Percentiles rank a stretch among this genome's conserved stretches.
These are phyloP conservation scores for Fistulinella prunicolor DNA, from an alignment of 768 basidiomycete species.

Conservation along the genomic window DNA sequence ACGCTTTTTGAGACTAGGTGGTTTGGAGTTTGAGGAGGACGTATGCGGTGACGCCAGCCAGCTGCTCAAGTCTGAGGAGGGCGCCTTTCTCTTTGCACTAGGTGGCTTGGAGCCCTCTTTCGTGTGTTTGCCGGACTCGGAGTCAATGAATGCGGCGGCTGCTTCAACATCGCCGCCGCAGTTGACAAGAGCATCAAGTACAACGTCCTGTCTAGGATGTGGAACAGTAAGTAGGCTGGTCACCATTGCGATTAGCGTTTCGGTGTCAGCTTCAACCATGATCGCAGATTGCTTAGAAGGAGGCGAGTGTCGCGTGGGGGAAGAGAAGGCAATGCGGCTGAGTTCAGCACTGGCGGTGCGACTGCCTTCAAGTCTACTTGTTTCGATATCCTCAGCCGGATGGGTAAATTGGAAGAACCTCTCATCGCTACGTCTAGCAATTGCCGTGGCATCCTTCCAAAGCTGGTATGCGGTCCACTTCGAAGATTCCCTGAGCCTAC, in stretches of 20 bases:
- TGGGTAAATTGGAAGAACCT: constrained; percentile 7
- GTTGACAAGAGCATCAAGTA: constrained; percentile 59
- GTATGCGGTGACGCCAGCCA: constrained; percentile 46
- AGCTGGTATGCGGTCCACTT: constrained; percentile 12
- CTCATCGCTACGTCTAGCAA: not conserved
- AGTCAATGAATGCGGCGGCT: constrained; percentile 44
- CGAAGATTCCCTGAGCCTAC: not conserved
- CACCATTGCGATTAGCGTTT: constrained; percentile 66
- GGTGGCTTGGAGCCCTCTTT: constrained; percentile 14
- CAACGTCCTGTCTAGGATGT: constrained; percentile 35
- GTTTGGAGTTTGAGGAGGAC: constrained; percentile 8
- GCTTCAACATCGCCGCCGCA: constrained; percentile 54
- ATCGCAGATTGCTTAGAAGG: not conserved
- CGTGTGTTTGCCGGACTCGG: constrained; percentile 5
- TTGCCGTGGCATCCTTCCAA: not conserved
- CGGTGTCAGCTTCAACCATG: constrained; percentile 50
- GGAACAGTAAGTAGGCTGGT: constrained; percentile 48
- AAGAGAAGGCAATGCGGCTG: no score
- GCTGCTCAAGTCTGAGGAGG: constrained; percentile 40
- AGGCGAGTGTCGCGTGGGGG: no score
- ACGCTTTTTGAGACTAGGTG: constrained; percentile 20
- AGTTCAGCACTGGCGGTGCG: no score
- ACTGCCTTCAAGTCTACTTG: not conserved
- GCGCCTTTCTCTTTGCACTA: constrained; percentile 47
- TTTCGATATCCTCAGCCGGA: not conserved